Base-by-base conservation (phyloP, 768 basidiomycete genomes). In the Cantharellus anzutake region DNA sequence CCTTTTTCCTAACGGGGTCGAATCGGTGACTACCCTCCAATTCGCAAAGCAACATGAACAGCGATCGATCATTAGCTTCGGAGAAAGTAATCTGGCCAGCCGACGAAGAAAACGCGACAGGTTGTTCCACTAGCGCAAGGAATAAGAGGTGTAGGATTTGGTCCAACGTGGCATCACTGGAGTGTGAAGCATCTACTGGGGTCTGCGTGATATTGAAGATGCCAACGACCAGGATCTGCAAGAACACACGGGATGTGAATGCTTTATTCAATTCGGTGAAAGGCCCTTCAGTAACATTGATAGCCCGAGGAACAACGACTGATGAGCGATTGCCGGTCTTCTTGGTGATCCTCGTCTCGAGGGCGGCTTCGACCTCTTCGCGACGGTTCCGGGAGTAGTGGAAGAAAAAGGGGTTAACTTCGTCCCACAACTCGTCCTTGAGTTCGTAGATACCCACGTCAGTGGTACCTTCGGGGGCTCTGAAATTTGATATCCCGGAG, bases 371-470 rank as follows among this genome's bases (percentile, higher is more conserved):
- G 35, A 90, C 94, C 68, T 92, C 88, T 65, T 94, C 89, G 44
- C 92, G 79, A 65, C 89, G 83, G 71, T 98, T 98, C 44, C 93
- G 78, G 14, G 88, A 84, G 69, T 96, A 97, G 67, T 97, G 93
- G 67, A 85, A 87, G 73, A 93, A 96, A 72, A 92, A 96, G 0
- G 93, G 92, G 66, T 97, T 86, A 63, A 97, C 85, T 63, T 96
- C 86, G 62, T 82, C 84, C 69, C 80, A 91, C 20, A 74, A 75
- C 64, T 84, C 86, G 52, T 89, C 81, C 68, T 82, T 85, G 58
- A 98, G 79, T 62, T 92, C 83, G 70, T 97, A 98, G n/a, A 80
- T 71, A 0, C 96, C 94, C 0, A 76, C 77, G 64, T 94, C 92
- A 2, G 82, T 74, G 1, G 80, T 80, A 0, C 78, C 77, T 66